Conservation (phyloP, 352 stramenopile species). For the Phytophthora rubi region DNA sequence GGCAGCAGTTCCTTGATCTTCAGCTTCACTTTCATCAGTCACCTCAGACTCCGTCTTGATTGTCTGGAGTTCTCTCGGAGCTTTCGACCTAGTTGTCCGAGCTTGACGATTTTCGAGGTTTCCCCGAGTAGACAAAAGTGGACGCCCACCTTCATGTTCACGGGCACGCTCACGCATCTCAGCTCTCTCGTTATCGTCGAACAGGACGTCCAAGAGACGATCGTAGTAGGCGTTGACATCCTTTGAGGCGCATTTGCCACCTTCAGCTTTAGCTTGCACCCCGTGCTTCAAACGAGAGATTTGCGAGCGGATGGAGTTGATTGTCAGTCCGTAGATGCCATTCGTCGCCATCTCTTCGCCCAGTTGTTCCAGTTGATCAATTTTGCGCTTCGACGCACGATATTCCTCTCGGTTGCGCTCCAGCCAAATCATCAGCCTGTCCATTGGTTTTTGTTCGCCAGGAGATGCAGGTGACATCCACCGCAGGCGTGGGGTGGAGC, state of each 20-base stretch:
- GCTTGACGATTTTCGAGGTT: conserved; percentile 3
- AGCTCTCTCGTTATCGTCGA: conserved; percentile 19
- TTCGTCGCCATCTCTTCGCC: conserved; percentile 23
- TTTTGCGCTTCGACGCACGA: conserved; percentile 15
- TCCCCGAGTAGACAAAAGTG: not conserved
- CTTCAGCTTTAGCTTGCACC: conserved; percentile 20
- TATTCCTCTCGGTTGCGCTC: conserved; percentile 22
- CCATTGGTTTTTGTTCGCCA: conserved; percentile 16
- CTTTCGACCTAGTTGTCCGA: not conserved
- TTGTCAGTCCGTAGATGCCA: conserved; percentile 20
- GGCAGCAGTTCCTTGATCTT: not conserved
- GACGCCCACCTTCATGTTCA: not conserved
- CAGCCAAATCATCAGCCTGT: conserved; percentile 21
- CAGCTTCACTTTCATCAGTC: not conserved
- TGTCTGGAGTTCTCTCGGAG: not conserved
- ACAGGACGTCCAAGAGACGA: conserved; percentile 16
- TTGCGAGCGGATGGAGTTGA: conserved; percentile 24
- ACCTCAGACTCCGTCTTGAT: not conserved
- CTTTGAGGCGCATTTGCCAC: not conserved
- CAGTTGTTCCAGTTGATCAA: conserved; percentile 16
- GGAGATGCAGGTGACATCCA: conserved; percentile 16
- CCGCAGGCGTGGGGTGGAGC: not conserved
- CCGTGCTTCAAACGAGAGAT: conserved; percentile 18
- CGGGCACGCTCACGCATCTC: conserved; percentile 15
- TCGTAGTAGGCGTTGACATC: conserved; percentile 28